Percentiles rank a stretch among this genome's conserved stretches.
Evolutionary conservation across 441 rosid species (phyloP).

Genomic region (Codiaeum variegatum): DNA sequence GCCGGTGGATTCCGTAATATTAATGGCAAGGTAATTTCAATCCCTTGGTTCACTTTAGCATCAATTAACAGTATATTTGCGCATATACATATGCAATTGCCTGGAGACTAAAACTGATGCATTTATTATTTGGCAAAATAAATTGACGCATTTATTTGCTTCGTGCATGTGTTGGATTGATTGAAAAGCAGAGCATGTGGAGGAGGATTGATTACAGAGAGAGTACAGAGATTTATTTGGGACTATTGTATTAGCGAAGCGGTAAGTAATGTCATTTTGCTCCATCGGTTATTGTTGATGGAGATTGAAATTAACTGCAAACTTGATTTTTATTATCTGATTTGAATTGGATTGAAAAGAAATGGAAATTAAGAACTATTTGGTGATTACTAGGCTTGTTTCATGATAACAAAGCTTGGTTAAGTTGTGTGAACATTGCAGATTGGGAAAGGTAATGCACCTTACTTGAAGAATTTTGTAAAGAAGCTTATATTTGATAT

Average conservation of each 20-base stretch:
- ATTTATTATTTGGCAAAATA: too few relatives aligned
- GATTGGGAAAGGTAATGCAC: conserved; percentile 43
- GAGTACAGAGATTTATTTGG: conserved; percentile 68
- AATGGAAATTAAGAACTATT: neutral
- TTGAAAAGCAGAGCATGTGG: conserved; percentile 43
- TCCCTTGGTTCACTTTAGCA: neutral
- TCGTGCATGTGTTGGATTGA: neutral
- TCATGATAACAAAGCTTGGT: neutral
- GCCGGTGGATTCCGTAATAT: conserved; percentile 43
- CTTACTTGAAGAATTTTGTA: conserved; percentile 53
- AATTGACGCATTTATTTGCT: neutral
- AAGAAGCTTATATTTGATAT: conserved; percentile 75
- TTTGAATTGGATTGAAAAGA: neutral
- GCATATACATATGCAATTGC: neutral
- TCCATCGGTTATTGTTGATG: neutral
- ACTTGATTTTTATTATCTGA: neutral
- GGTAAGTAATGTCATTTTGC: conserved; percentile 28
- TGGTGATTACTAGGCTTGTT: conserved; percentile 10
- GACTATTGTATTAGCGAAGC: conserved; percentile 46
- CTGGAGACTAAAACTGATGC: neutral
- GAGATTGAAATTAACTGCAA: neutral
- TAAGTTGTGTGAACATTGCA: conserved; percentile 27
- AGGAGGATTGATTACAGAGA: conserved; percentile 54
- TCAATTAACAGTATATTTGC: neutral
- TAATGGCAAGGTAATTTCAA: conserved; percentile 48